Base-by-base conservation (phyloP, 371 early-diverging fungal species). In the Haplosporangium sp. region DNA sequence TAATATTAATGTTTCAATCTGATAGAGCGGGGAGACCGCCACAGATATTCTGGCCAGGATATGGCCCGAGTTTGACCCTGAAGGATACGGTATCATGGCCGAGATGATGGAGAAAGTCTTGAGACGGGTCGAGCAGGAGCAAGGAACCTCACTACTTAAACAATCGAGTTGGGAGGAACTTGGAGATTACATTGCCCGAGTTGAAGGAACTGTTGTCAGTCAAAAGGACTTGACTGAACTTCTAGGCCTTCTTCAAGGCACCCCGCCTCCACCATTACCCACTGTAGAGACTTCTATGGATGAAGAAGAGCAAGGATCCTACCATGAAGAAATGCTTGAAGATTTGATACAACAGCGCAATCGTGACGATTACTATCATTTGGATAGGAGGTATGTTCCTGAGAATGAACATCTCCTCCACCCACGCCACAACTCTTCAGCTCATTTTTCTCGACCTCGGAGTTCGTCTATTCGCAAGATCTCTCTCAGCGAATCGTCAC, bases 61-160 rank as follows among this genome's bases (percentile, higher is more conserved):
- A 65, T 77, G 77, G 77, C 77, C 77, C 37, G 73, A 72, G 63
- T 77, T 61, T 69, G 77, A 77, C 37, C 65, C 61, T 42, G 42
- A n/a, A 50, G 77, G 72, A 15, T 60, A 37, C 4, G 77, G 77
- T 39, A 69, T 77, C 59, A 56, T 72, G 73, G 69, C 77, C 11
- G 52, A 53, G 9, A 69, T 40, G 57, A 77, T 77, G 77, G 77
- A 77, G 48, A 61, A 34, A 35, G 66, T 77, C 52, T 65, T 77
- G 44, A 66, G 69, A 15, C 64, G 66, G 19, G 77, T 77, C n/a
- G 77, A 77, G 58, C 53, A 65, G 55, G 73, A 77, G 17, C 69
- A 69, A 35, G 73, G 73, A 11, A 52, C 69, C 44, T 60, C 62
- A 20, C 63, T 77, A 7, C 44, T 77, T 35, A 48, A 45, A 4